These are phyloP conservation scores for Xylariaceae sp. DNA, from an alignment of 2,329 filamentous ascomycete species.

Conservation along the genomic window DNA sequence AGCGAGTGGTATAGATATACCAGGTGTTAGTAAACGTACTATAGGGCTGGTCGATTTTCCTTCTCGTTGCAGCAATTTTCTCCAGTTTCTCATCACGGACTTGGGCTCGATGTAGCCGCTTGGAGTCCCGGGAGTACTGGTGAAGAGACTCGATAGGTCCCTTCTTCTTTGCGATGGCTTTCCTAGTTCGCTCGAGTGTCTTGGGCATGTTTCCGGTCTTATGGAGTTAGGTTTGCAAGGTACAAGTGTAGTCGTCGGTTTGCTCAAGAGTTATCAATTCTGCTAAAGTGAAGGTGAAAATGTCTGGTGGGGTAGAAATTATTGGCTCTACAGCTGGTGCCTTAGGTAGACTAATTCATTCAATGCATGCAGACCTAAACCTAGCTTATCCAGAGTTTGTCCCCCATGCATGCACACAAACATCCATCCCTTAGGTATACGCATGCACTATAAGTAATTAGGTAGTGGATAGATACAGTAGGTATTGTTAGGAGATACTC, in stretches of 20 bases:
- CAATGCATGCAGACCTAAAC: too few species aligned
- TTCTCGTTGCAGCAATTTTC: slow-evolving; percentile 68
- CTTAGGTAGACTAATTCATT: background rate
- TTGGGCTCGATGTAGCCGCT: slow-evolving; percentile 76
- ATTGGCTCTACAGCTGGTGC: background rate
- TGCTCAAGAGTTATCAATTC: background rate
- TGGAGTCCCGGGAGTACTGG: slow-evolving; percentile 84
- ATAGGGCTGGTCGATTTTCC: slow-evolving; percentile 74
- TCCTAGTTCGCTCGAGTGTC: slow-evolving; percentile 79
- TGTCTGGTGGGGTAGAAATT: background rate
- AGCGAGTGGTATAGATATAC: background rate
- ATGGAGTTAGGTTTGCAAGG: background rate
- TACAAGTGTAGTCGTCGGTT: background rate
- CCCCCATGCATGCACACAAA: too few species aligned
- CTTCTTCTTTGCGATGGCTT: slow-evolving; percentile 87
- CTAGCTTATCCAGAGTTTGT: too few species aligned
- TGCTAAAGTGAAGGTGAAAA: background rate
- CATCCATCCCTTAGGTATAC: too few species aligned
- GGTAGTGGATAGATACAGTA: too few species aligned
- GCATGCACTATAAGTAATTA: too few species aligned
- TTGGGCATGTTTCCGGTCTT: slow-evolving; percentile 66
- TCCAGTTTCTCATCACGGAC: slow-evolving; percentile 81
- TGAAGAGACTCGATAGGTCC: slow-evolving; percentile 76
- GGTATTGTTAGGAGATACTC: too few species aligned
- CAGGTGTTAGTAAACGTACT: slow-evolving; percentile 50